A percentile compares a stretch with the other conserved stretches of the same genome.
Evolutionary conservation across 768 basidiomycete species (phyloP).

Genomic region (Mycena floridula): DNA sequence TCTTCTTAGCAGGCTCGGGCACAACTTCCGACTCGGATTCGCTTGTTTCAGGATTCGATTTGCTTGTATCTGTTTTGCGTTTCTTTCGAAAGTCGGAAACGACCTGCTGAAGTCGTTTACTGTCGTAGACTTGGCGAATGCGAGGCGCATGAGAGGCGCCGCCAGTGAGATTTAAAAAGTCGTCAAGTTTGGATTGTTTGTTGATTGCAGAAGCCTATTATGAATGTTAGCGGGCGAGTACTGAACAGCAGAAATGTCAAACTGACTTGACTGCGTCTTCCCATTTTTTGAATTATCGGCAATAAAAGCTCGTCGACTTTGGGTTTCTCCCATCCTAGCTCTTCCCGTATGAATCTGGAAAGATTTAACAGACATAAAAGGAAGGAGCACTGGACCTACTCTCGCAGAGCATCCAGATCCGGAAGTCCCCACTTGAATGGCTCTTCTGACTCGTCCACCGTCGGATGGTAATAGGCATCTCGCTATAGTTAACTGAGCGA

Average conservation of each 20-base stretch:
- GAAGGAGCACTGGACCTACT: slow-evolving; percentile 38
- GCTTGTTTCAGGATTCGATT: background rate
- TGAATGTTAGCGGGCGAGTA: background rate
- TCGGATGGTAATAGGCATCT: slow-evolving; percentile 90
- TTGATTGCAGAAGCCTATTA: slow-evolving; percentile 56
- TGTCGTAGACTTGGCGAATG: slow-evolving; percentile 75
- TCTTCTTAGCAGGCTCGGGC: slow-evolving; percentile 23
- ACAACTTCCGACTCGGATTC: background rate
- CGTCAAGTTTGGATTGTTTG: slow-evolving; percentile 70
- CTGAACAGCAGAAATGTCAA: background rate
- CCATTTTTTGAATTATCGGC: slow-evolving; percentile 88
- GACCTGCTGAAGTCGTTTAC: slow-evolving; percentile 83
- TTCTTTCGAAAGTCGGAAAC: slow-evolving; percentile 76
- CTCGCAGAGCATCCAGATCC: slow-evolving; percentile 88
- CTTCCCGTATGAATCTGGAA: slow-evolving; percentile 62
- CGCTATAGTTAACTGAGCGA: slow-evolving; percentile 39
- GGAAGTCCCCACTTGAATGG: slow-evolving; percentile 96
- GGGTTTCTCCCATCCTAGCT: slow-evolving; percentile 72
- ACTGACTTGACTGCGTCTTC: slow-evolving; percentile 65
- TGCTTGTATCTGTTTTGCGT: slow-evolving; percentile 17
- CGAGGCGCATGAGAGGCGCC: slow-evolving; percentile 74
- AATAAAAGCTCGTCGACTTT: slow-evolving; percentile 91
- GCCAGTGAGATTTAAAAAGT: slow-evolving; percentile 66
- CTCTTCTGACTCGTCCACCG: slow-evolving; percentile 86
- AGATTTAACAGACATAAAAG: slow-evolving; percentile 7